A percentile compares a stretch with the other conserved stretches of the same genome.
These are phyloP conservation scores for Thelonectria olida DNA, from an alignment of 2,329 filamentous ascomycete genomes.

Conservation along the genomic window DNA sequence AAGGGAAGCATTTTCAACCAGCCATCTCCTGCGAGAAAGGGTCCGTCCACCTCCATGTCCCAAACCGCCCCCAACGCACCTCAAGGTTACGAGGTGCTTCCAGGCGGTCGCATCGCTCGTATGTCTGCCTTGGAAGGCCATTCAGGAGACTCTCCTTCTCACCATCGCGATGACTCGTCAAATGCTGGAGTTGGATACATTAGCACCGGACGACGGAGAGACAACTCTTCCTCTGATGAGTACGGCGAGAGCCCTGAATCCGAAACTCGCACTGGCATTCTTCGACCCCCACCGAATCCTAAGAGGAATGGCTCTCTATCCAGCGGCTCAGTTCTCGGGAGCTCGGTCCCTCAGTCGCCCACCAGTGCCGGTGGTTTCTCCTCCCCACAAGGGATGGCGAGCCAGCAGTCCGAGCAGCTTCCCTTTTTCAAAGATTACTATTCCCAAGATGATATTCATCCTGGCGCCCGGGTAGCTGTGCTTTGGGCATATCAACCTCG, in stretches of 20 bases:
- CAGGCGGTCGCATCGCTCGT: slow-evolving; percentile 88
- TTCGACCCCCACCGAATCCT: slow-evolving; percentile 66
- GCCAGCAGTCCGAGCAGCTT: slow-evolving; percentile 93
- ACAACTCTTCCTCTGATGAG: slow-evolving; percentile 76
- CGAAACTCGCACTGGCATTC: slow-evolving; percentile 63
- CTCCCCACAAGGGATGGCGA: slow-evolving; percentile 83
- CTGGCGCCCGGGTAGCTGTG: slow-evolving; percentile 87
- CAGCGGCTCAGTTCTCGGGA: slow-evolving; percentile 79
- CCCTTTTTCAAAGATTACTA: slow-evolving; percentile 99
- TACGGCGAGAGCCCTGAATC: slow-evolving; percentile 78
- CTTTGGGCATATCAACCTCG: slow-evolving; percentile 98
- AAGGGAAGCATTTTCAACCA: slow-evolving; percentile 87
- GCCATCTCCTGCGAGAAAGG: slow-evolving; percentile 75
- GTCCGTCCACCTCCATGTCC: slow-evolving; percentile 47
- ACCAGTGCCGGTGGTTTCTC: slow-evolving; percentile 78
- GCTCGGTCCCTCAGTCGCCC: slow-evolving; percentile 78
- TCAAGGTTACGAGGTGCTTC: slow-evolving; percentile 76
- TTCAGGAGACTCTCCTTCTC: slow-evolving; percentile 67
- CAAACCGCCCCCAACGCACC: slow-evolving; percentile 48
- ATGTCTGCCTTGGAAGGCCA: slow-evolving; percentile 93
- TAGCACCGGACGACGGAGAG: slow-evolving; percentile 52
- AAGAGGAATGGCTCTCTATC: slow-evolving; percentile 90
- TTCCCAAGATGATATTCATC: slow-evolving; percentile 94
- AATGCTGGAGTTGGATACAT: slow-evolving; percentile 58
- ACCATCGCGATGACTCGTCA: slow-evolving; percentile 54